Evolutionary conservation across 805 yeast genomes (phyloP).

Genomic region (Zygotorulaspora florentina): DNA sequence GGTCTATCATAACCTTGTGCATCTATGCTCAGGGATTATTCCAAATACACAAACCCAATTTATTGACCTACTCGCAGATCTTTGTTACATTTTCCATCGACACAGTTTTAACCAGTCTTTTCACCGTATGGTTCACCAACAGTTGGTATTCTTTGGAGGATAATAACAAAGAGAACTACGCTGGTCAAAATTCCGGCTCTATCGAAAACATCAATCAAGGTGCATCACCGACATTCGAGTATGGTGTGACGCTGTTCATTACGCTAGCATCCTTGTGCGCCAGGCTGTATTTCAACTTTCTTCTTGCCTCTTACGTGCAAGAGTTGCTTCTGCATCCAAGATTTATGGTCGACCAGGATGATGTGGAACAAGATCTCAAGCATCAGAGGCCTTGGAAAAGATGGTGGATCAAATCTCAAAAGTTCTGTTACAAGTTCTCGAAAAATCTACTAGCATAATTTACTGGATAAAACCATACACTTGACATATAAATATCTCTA

Average conservation of each 20-base stretch:
- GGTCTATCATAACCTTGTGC: slow-evolving; percentile 60
- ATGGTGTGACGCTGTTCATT: slow-evolving; percentile 51
- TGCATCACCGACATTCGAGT: slow-evolving; percentile 57
- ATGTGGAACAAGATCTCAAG: slow-evolving; percentile 37
- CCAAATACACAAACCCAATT: slow-evolving; percentile 49
- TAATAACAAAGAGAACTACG: slow-evolving; percentile 6
- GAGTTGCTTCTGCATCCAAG: slow-evolving; percentile 49
- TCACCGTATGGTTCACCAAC: slow-evolving; percentile 67
- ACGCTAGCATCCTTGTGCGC: slow-evolving; percentile 45
- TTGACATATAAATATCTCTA: neutral
- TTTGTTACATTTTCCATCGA: slow-evolving; percentile 63
- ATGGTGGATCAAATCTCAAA: slow-evolving; percentile 32
- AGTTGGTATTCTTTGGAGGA: slow-evolving; percentile 66
- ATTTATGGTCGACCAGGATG: slow-evolving; percentile 37
- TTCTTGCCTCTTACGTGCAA: slow-evolving; percentile 56
- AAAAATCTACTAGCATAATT: slow-evolving; percentile 18
- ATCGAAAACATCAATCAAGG: slow-evolving; percentile 40
- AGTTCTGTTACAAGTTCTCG: slow-evolving; percentile 31
- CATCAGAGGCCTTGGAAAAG: slow-evolving; percentile 28
- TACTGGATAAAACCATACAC: neutral
- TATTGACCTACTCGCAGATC: slow-evolving; percentile 59
- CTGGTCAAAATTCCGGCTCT: slow-evolving; percentile 7
- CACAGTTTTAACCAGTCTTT: slow-evolving; percentile 59
- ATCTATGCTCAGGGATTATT: slow-evolving; percentile 58
- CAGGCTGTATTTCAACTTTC: slow-evolving; percentile 57